A percentile compares a stretch with the other conserved stretches of the same genome.
Conservation (phyloP, 1,139 yeast genomes). For the Suhomyces anneliseae region DNA sequence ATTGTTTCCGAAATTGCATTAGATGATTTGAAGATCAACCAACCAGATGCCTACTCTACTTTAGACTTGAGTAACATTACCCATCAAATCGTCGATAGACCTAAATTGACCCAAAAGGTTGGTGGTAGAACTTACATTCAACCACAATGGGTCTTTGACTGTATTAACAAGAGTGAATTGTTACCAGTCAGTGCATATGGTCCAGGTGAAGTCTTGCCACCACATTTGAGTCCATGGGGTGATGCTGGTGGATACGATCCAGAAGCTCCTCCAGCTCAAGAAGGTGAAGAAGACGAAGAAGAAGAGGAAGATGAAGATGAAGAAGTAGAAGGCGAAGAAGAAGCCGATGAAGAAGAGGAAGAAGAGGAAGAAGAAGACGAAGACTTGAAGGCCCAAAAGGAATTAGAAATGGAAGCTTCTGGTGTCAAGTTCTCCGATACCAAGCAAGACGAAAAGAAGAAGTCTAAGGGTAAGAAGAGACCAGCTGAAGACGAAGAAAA, state of each 20-base stretch:
- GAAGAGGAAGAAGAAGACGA: slow-evolving; percentile 55
- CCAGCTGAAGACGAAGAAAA: slow-evolving; percentile 69
- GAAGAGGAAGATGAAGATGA: slow-evolving; percentile 51
- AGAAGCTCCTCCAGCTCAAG: slow-evolving; percentile 42
- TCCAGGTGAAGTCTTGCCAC: slow-evolving; percentile 94
- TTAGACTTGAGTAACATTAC: slow-evolving; percentile 72
- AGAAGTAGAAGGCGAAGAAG: slow-evolving; percentile 52
- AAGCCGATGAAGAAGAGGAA: slow-evolving; percentile 49
- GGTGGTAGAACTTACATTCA: slow-evolving; percentile 93
- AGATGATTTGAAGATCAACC: slow-evolving; percentile 62
- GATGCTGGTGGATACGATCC: slow-evolving; percentile 92
- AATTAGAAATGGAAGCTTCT: slow-evolving; percentile 85
- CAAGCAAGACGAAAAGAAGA: slow-evolving; percentile 30
- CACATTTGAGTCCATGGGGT: slow-evolving; percentile 99
- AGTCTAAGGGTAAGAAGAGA: slow-evolving; percentile 38
- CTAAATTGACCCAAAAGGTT: slow-evolving; percentile 70
- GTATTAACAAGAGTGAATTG: slow-evolving; percentile 74
- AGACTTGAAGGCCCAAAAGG: slow-evolving; percentile 71
- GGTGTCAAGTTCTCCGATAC: slow-evolving; percentile 76
- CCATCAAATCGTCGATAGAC: slow-evolving; percentile 94
- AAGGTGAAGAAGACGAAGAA: slow-evolving; percentile 31
- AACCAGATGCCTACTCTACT: slow-evolving; percentile 40
- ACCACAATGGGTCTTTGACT: slow-evolving; percentile 98
- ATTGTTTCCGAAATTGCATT: slow-evolving; percentile 84
- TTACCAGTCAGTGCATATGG: slow-evolving; percentile 79